These are phyloP conservation scores for Yamagishiella unicocca DNA, from an alignment of 139 green algal species.

Conservation along the genomic window DNA sequence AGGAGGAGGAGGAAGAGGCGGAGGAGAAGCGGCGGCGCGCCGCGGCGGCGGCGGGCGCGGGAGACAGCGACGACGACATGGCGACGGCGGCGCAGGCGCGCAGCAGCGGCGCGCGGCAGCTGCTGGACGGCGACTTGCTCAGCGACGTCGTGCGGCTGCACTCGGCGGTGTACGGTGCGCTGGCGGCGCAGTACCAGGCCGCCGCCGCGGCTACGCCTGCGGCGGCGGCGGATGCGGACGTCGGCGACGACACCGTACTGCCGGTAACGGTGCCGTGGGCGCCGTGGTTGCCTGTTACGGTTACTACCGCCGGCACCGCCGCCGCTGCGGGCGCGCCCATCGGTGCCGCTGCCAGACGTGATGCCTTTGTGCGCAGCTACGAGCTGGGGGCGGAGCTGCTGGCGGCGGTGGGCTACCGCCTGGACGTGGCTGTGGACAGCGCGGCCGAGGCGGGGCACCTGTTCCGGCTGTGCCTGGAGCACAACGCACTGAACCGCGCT, in stretches of 20 bases:
- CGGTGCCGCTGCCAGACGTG: conserved; percentile 10
- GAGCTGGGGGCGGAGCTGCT: conserved; percentile 45
- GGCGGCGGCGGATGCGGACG: not conserved
- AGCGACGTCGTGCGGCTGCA: conserved; percentile 76
- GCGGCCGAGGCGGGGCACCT: conserved; percentile 67
- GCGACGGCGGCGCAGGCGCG: conserved; percentile 53
- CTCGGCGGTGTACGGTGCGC: conserved; percentile 47
- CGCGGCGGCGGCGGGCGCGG: not conserved
- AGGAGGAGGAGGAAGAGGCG: conserved; percentile 33
- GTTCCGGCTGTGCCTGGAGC: conserved; percentile 62
- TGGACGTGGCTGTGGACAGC: conserved; percentile 64
- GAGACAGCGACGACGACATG: not conserved
- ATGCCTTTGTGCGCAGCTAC: conserved; percentile 30
- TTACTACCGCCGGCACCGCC: too few relatives aligned
- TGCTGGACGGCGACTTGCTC: conserved; percentile 78
- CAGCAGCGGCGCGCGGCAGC: conserved; percentile 60
- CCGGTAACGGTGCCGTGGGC: not conserved
- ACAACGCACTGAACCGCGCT: conserved; percentile 40
- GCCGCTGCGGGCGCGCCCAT: conserved; percentile 37
- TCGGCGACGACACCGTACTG: too few relatives aligned
- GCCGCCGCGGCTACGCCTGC: not conserved
- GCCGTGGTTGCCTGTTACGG: too few relatives aligned
- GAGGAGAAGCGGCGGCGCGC: not conserved
- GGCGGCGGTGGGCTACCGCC: not conserved
- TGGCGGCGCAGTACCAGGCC: conserved; percentile 36